Evolutionary conservation across 106 monocot species (phyloP).

Genomic region (Dioscorea zingiberensis): DNA sequence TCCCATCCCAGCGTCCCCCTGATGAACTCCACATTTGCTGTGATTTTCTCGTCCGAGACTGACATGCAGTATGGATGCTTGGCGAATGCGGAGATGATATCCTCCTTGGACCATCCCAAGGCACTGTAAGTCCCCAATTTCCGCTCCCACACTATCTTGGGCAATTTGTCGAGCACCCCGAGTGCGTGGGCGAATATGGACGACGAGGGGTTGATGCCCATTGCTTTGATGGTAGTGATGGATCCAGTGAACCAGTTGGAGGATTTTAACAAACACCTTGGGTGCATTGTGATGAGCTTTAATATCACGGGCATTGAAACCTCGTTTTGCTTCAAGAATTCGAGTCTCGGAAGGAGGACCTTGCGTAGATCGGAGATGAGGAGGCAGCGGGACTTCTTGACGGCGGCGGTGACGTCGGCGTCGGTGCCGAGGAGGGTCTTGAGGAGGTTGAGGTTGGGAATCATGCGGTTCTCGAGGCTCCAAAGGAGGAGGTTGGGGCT

Average conservation of each 20-base stretch:
- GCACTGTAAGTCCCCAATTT: conserved; percentile 25
- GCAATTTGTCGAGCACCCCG: background rate
- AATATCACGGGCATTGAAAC: conserved; percentile 15
- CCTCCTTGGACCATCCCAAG: conserved; percentile 48
- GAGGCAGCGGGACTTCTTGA: conserved; percentile 1
- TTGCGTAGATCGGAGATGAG: conserved; percentile 6
- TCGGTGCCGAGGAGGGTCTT: conserved; percentile 11
- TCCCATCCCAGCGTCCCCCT: conserved; percentile 17
- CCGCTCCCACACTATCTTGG: conserved; percentile 18
- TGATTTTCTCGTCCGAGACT: conserved; percentile 23
- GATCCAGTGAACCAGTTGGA: conserved; percentile 5
- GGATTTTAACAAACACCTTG: conserved; percentile 3
- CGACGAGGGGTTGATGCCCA: conserved; percentile 23
- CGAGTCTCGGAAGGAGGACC: conserved; percentile 19
- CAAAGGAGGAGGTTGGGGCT: conserved; percentile 3
- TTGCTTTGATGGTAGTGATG: background rate
- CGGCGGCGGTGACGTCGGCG: background rate
- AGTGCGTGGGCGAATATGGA: conserved; percentile 21
- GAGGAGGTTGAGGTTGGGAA: conserved; percentile 14
- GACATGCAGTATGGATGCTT: conserved; percentile 27
- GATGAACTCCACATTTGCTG: conserved; percentile 17
- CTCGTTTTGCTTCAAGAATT: conserved; percentile 13
- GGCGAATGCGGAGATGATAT: conserved; percentile 25
- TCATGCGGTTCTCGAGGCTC: conserved; percentile 2
- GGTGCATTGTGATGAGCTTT: conserved; percentile 4